Percentiles rank a stretch among this genome's conserved stretches.
phyloP scores from a whole-genome alignment of 345 rosid genomes.

The Salix koriyanagi region DNA sequence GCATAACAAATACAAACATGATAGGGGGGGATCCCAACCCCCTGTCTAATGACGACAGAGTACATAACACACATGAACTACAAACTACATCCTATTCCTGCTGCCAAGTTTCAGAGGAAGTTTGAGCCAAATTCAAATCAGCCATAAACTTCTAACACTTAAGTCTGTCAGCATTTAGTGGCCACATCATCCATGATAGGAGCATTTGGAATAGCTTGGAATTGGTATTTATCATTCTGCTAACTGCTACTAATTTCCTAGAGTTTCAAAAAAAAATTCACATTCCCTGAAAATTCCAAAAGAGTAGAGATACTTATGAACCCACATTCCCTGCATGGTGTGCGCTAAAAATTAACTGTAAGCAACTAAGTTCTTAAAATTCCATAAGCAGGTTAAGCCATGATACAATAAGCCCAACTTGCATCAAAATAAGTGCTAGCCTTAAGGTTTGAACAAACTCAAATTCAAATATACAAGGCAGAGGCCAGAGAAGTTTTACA shows the following conservation, averaged over 20 bases:
- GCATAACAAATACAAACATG: neutral
- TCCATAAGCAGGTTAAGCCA: neutral
- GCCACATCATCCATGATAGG: neutral
- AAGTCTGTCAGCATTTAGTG: neutral
- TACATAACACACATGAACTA: neutral
- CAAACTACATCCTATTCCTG: neutral
- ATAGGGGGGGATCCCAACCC: neutral
- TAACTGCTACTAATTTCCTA: neutral
- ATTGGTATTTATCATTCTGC: neutral
- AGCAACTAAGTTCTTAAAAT: neutral
- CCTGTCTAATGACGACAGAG: neutral
- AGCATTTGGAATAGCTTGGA: neutral
- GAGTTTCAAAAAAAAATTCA: neutral
- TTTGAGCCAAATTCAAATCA: neutral
- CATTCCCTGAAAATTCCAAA: too few species aligned
- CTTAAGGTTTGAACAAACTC: neutral
- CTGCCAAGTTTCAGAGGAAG: neutral
- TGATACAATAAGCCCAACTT: neutral
- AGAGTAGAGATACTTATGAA: too few species aligned
- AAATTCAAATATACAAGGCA: neutral
- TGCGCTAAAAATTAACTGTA: neutral
- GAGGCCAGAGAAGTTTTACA: neutral
- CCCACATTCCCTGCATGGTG: too few species aligned
- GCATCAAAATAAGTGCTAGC: neutral
- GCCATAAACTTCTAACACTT: neutral